These are phyloP conservation scores for Fusarium proliferatum DNA, from an alignment of 2,329 filamentous ascomycete genomes.

Conservation along the genomic window DNA sequence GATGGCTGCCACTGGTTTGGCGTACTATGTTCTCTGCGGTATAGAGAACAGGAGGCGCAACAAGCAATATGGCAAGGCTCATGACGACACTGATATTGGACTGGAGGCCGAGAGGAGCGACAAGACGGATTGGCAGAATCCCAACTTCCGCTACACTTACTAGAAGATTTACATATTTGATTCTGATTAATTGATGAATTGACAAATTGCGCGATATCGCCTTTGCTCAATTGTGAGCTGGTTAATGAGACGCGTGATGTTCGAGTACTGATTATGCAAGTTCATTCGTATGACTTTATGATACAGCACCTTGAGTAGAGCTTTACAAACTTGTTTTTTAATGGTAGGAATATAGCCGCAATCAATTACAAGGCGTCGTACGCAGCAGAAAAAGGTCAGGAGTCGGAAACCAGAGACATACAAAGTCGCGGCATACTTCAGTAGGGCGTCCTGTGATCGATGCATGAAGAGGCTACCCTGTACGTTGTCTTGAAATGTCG, in stretches of 20 bases:
- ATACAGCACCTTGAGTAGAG: not conserved
- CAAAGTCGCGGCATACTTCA: too few relatives aligned
- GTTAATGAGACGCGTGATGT: not conserved
- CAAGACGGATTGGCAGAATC: conserved; percentile 34
- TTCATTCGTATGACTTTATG: accelerated
- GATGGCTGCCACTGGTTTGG: conserved; percentile 35
- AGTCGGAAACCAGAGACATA: not conserved
- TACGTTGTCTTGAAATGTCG: not conserved
- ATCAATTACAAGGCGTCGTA: not conserved
- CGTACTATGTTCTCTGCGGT: conserved; percentile 37
- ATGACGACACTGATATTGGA: conserved; percentile 1
- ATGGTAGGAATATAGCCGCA: not conserved
- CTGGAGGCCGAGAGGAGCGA: conserved; percentile 17
- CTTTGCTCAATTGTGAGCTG: too few relatives aligned
- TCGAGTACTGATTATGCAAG: accelerated
- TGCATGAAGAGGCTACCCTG: not conserved
- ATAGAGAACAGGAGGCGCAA: conserved; percentile 41
- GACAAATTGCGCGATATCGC: accelerated
- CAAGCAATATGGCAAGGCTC: conserved; percentile 13
- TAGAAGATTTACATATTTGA: not conserved
- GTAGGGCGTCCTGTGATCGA: too few relatives aligned
- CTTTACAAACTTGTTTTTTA: not conserved
- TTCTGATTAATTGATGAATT: not conserved
- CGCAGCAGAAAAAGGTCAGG: not conserved
- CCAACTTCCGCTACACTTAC: conserved; percentile 33